Evolutionary conservation across 2,329 filamentous ascomycete genomes (phyloP).

Genomic region (Decorospora gaudefroyi): DNA sequence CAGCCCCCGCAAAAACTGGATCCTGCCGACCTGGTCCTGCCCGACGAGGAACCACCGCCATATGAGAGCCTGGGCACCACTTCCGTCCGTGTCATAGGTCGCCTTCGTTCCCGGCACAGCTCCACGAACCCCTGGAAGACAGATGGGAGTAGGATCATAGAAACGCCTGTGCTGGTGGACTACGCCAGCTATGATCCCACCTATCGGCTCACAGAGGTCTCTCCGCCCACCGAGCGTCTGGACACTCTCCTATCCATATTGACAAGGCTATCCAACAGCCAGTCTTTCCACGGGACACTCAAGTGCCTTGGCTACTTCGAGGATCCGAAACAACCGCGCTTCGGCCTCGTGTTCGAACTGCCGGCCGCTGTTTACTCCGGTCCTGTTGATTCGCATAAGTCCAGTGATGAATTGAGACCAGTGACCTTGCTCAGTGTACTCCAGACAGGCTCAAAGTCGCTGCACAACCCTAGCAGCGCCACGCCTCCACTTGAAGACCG

Average conservation of each 20-base stretch:
- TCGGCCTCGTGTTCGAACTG: slow-evolving; percentile 76
- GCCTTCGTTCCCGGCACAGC: slow-evolving; percentile 45
- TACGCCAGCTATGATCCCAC: slow-evolving; percentile 61
- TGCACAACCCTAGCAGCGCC: slow-evolving; percentile 48
- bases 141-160: slow-evolving; percentile 39
- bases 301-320: slow-evolving; percentile 74
- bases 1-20: slow-evolving; percentile 53
- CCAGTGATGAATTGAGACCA: slow-evolving; percentile 46
- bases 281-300: slow-evolving; percentile 51
- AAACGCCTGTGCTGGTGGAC: slow-evolving; percentile 68
- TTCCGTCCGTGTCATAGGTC: slow-evolving; percentile 53
- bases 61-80: slow-evolving; percentile 55
- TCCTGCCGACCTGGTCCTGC: slow-evolving; percentile 49
- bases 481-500: slow-evolving; percentile 69
- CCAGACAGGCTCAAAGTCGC: slow-evolving; percentile 52
- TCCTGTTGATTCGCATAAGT: slow-evolving; percentile 59
- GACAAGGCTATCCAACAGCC: slow-evolving; percentile 37
- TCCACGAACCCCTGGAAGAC: slow-evolving; percentile 48
- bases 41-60: slow-evolving; percentile 55
- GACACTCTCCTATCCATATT: slow-evolving; percentile 48
- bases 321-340: slow-evolving; percentile 68
- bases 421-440: slow-evolving; percentile 55
- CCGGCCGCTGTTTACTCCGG: slow-evolving; percentile 58
- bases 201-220: slow-evolving; percentile 54
- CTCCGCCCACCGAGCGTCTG: slow-evolving; percentile 53